Evolutionary conservation across 352 stramenopile genomes (phyloP).

Genomic region (Phytophthora quininea): DNA sequence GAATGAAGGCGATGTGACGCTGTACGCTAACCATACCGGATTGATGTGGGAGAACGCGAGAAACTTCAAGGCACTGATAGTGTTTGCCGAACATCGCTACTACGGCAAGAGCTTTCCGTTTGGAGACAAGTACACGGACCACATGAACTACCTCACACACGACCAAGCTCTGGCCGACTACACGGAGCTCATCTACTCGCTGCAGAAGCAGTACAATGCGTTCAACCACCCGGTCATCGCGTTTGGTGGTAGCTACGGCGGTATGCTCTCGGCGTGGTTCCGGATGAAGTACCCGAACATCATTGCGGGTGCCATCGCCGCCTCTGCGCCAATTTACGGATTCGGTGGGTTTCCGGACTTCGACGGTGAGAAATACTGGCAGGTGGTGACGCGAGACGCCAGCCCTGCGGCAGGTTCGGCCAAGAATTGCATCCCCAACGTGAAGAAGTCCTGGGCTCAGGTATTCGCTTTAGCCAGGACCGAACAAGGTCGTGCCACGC

Average conservation of each 20-base stretch:
- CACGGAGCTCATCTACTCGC: constrained; percentile 83
- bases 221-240: constrained; percentile 88
- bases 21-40: constrained; percentile 95
- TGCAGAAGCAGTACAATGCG: constrained; percentile 80
- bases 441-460: constrained; percentile 76
- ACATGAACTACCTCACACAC: constrained; percentile 86
- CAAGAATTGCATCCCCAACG: constrained; percentile 85
- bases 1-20: constrained; percentile 94
- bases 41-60: constrained; percentile 95
- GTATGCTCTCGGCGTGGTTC: constrained; percentile 95
- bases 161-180: constrained; percentile 95
- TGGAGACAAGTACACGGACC: constrained; percentile 62
- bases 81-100: constrained; percentile 97
- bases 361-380: constrained; percentile 81
- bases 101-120: constrained; percentile 93
- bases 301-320: constrained; percentile 92
- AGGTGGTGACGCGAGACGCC: constrained; percentile 81
- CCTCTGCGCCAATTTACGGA: constrained; percentile 93
- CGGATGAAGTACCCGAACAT: constrained; percentile 96
- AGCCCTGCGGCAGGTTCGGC: constrained; percentile 69
- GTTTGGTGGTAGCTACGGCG: constrained; percentile 96
- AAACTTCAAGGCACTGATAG: constrained; percentile 88
- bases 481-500: constrained; percentile 48
- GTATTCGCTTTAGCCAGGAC: constrained; percentile 79
- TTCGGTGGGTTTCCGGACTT: constrained; percentile 78